Percentiles rank a stretch among this genome's conserved stretches.
phyloP scores from a whole-genome alignment of 306 rosid species.

The Nissolia schottii region DNA sequence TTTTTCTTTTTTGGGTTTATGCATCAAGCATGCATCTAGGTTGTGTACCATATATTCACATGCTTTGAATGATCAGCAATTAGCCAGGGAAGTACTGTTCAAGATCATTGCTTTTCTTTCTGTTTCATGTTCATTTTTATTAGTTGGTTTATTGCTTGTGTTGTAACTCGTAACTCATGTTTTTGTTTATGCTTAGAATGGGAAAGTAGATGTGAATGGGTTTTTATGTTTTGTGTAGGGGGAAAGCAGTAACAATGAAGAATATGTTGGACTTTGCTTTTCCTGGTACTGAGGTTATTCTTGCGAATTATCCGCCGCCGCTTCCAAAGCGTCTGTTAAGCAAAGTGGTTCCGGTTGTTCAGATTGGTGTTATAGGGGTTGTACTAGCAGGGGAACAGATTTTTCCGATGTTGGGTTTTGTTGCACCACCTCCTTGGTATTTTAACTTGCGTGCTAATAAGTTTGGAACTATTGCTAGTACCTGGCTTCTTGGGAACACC shows the following conservation, averaged over 20 bases:
- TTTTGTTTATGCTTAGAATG: conserved; percentile 4
- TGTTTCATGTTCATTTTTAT: background rate
- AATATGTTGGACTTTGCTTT: conserved; percentile 63
- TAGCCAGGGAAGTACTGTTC: background rate
- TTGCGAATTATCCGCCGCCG: conserved; percentile 64
- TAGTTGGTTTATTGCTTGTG: background rate
- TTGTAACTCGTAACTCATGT: background rate
- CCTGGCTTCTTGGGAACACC: conserved; percentile 88
- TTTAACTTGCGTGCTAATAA: conserved; percentile 60
- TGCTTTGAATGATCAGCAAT: background rate
- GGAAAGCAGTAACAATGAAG: conserved; percentile 58
- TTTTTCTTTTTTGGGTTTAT: background rate
- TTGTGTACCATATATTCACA: background rate
- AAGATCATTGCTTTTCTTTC: background rate
- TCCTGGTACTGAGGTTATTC: conserved; percentile 60
- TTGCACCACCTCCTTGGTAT: conserved; percentile 74
- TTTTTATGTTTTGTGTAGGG: conserved; percentile 43
- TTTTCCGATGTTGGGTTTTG: conserved; percentile 59
- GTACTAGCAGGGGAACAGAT: conserved; percentile 73
- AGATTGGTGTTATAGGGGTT: conserved; percentile 55
- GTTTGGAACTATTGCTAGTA: conserved; percentile 64
- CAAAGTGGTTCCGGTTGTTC: conserved; percentile 68
- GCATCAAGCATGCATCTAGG: background rate
- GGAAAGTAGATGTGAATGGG: background rate
- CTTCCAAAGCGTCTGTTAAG: conserved; percentile 64